Evolutionary conservation across 2,329 filamentous ascomycete species (phyloP).

Genomic region (Talaromyces sp.): DNA sequence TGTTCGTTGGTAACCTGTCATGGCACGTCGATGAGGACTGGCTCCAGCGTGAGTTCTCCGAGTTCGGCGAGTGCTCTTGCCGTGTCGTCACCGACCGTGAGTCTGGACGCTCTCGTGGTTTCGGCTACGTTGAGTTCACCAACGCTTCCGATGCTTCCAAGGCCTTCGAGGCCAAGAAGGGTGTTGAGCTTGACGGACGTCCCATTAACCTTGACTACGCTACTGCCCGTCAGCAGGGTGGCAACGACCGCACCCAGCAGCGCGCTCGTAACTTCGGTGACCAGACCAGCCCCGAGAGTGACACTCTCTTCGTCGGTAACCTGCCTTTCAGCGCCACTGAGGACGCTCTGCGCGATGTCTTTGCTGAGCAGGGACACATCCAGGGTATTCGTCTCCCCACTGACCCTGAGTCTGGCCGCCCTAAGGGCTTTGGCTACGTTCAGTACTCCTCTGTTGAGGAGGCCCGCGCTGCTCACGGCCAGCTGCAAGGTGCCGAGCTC

Average conservation of each 20-base stretch:
- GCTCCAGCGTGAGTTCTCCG: slow-evolving; percentile 79
- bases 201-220: slow-evolving; percentile 78
- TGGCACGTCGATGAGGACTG: slow-evolving; percentile 88
- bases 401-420: slow-evolving; percentile 77
- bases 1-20: slow-evolving; percentile 88
- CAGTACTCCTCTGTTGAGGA: slow-evolving; percentile 81
- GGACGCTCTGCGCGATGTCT: slow-evolving; percentile 72
- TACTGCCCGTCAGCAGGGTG: slow-evolving; percentile 63
- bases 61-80: slow-evolving; percentile 71
- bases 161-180: slow-evolving; percentile 75
- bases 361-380: slow-evolving; percentile 70
- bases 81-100: slow-evolving; percentile 84
- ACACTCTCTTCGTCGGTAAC: slow-evolving; percentile 92
- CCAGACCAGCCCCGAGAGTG: slow-evolving; percentile 73
- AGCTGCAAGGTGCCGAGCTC: slow-evolving; percentile 71
- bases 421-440: slow-evolving; percentile 93
- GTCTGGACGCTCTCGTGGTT: slow-evolving; percentile 82
- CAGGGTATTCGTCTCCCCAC: slow-evolving; percentile 85
- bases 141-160: slow-evolving; percentile 67
- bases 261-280: slow-evolving; percentile 69
- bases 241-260: slow-evolving; percentile 58
- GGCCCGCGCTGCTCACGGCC: slow-evolving; percentile 72
- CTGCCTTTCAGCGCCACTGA: slow-evolving; percentile 81
- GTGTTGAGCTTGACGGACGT: slow-evolving; percentile 73
- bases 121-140: slow-evolving; percentile 89